A percentile compares a stretch with the other conserved stretches of the same genome.
Evolutionary conservation across 148 eudicot species (phyloP).

Genomic region (Chenopodium suecicum): DNA sequence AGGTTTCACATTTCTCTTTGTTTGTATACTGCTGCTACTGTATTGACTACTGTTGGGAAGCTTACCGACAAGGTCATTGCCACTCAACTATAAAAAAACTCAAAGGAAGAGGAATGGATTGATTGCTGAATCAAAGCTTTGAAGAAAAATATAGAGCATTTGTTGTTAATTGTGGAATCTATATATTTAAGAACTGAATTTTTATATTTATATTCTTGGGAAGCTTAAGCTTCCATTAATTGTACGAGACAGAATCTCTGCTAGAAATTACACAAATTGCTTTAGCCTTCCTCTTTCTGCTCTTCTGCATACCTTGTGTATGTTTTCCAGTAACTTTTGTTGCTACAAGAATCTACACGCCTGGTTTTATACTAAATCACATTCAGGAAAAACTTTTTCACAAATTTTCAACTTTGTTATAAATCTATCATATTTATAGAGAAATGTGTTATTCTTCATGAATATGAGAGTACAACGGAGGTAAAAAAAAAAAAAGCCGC

Average conservation of each 20-base stretch:
- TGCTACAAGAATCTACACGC: neutral
- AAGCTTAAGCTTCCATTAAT: neutral
- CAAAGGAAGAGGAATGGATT: neutral
- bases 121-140: neutral
- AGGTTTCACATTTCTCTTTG: neutral
- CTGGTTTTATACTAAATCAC: neutral
- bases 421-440: no score
- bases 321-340: neutral
- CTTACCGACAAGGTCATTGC: neutral
- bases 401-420: neutral
- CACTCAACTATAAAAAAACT: neutral
- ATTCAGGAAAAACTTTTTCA: neutral
- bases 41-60: neutral
- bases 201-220: no score
- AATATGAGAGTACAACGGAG: no score
- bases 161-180: neutral
- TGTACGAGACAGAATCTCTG: constrained; percentile 1
- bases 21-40: neutral
- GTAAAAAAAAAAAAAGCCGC: neutral
- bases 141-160: neutral
- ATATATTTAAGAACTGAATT: neutral
- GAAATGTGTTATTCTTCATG: neutral
- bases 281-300: neutral
- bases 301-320: neutral
- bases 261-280: neutral